Percentiles rank a stretch among this genome's conserved stretches.
These are phyloP conservation scores for Albifimbria verrucaria DNA, from an alignment of 2,329 filamentous ascomycete species.

Conservation along the genomic window DNA sequence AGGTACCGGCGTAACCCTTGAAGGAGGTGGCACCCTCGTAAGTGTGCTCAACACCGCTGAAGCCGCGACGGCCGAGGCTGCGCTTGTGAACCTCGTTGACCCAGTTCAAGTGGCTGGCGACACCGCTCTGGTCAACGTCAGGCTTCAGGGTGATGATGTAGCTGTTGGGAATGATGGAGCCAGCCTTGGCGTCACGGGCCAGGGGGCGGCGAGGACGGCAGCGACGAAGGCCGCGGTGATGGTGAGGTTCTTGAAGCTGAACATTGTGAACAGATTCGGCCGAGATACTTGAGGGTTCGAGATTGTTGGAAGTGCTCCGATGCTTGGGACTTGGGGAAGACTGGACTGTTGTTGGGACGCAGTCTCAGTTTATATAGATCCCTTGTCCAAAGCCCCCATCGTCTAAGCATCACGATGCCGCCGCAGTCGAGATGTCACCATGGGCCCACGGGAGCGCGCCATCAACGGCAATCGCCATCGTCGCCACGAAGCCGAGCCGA, in stretches of 20 bases:
- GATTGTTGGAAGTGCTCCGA: constrained; percentile 7
- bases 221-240: constrained; percentile 20
- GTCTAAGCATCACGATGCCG: neutral
- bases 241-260: constrained; percentile 24
- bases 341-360: constrained; percentile 2
- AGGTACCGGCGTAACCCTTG: constrained; percentile 40
- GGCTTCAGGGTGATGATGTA: constrained; percentile 63
- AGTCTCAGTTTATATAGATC: neutral
- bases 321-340: constrained; percentile 11
- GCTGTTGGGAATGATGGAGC: constrained; percentile 31
- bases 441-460: neutral
- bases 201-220: constrained; percentile 15
- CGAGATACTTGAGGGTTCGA: neutral
- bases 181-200: constrained; percentile 16
- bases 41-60: constrained; percentile 29
- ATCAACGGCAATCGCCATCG: too few species aligned
- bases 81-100: constrained; percentile 52
- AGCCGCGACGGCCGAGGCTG: constrained; percentile 41
- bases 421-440: neutral
- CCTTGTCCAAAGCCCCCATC: neutral
- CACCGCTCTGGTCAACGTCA: constrained; percentile 37
- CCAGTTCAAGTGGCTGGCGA: constrained; percentile 45
- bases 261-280: constrained; percentile 18
- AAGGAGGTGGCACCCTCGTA: constrained; percentile 27
- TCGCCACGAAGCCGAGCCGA: too few species aligned